Evolutionary conservation across 768 basidiomycete genomes (phyloP).

Genomic region (Lanmaoa rubissima): DNA sequence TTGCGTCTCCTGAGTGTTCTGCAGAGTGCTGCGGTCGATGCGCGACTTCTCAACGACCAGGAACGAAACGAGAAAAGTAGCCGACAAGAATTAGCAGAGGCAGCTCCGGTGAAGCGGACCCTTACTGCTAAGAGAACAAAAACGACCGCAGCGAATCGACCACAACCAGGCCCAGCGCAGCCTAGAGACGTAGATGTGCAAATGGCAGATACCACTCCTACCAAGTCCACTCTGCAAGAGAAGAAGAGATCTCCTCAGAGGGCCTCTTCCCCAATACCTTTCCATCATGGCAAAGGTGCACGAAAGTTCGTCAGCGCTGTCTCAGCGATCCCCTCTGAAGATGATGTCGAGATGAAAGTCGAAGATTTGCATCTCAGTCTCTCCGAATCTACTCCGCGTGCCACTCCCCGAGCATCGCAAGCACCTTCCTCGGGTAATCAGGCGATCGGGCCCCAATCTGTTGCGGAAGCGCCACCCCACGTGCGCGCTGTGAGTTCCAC

Average conservation of each 20-base stretch:
- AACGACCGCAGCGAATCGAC: neutral
- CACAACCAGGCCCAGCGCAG: neutral
- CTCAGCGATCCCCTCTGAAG: neutral
- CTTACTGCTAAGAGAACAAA: neutral
- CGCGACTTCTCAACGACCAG: neutral
- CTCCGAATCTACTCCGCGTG: neutral
- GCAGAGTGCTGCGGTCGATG: neutral
- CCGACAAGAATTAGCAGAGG: neutral
- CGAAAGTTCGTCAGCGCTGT: neutral
- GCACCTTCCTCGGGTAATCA: neutral
- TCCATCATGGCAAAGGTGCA: neutral
- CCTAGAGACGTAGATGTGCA: slow-evolving; percentile 2
- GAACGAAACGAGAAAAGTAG: neutral
- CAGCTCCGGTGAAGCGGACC: neutral
- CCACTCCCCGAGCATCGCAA: neutral
- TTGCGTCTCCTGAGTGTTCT: slow-evolving; percentile 3
- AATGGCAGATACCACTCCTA: neutral
- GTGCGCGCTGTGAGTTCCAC: neutral
- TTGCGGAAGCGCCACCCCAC: neutral
- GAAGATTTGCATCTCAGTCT: neutral
- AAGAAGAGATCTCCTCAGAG: neutral
- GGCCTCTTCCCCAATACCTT: neutral
- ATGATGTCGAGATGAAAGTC: slow-evolving; percentile 16
- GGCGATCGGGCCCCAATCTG: neutral
- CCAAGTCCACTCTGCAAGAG: neutral